Conservation (phyloP, 805 yeast species). For the Kazachstania viticola region DNA sequence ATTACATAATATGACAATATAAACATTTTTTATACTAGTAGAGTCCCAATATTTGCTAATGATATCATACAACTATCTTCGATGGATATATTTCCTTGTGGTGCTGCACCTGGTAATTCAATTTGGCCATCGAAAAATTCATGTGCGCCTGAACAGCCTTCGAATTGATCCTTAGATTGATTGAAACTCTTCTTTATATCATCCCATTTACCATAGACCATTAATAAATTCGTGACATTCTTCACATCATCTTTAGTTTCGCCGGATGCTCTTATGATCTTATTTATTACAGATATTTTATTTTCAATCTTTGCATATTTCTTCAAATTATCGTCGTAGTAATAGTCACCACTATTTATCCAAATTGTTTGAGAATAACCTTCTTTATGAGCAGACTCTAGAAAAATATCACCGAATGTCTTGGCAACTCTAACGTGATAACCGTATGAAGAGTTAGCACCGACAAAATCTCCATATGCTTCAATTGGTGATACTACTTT, state of each 20-base stretch:
- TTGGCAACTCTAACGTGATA: constrained; percentile 62
- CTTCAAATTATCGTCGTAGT: constrained; percentile 24
- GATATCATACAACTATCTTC: constrained; percentile 65
- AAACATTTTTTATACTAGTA: no score
- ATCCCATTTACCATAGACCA: constrained; percentile 54
- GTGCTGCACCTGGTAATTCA: constrained; percentile 40
- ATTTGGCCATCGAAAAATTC: constrained; percentile 62
- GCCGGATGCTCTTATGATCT: constrained; percentile 13
- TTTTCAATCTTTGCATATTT: constrained; percentile 14
- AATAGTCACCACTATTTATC: constrained; percentile 58
- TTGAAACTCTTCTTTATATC: constrained; percentile 45
- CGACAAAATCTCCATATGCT: constrained; percentile 53
- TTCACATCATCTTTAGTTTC: constrained; percentile 13
- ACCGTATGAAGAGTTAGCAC: constrained; percentile 54
- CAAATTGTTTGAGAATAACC: constrained; percentile 64
- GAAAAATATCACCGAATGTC: constrained; percentile 51
- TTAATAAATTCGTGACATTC: constrained; percentile 28
- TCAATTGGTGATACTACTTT: constrained; percentile 58
- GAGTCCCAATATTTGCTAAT: constrained; percentile 30
- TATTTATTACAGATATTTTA: constrained; percentile 19
- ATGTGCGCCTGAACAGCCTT: constrained; percentile 40
- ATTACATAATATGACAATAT: no score
- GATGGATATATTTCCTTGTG: constrained; percentile 31
- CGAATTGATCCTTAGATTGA: constrained; percentile 34
- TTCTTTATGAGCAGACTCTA: constrained; percentile 49